Evolutionary conservation across 352 stramenopile species (phyloP), one percentile per base, ranked within the genome.

Genomic region (Lagenidium sp.): DNA sequence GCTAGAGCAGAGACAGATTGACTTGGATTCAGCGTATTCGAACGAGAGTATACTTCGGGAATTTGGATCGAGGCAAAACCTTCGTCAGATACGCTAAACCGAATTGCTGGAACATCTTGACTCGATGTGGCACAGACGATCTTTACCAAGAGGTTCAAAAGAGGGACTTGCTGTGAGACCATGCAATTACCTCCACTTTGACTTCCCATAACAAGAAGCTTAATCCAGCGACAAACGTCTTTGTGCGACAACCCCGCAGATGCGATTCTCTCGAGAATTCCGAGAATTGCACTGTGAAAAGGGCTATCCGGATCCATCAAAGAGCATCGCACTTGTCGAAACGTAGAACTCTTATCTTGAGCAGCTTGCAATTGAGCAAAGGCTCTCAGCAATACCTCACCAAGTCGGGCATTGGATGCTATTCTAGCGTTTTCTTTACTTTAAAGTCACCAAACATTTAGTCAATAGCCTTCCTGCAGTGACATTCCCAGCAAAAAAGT

Each of bases 61-160:
- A 84, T 79, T 47, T 86, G 74, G 32, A 84, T 54, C 43, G 73
- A 79, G 4, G 68, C 70, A 41, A 83, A 86, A 1, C 74, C 74
- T 29, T 84, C 74, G 12, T 26, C 57, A 6, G 68, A 76, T 8
- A 68, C 34, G 19, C 84, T 53, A 40, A 86, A 84, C 31, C 49
- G 16, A 52, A 84, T 59, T 2, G 49, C 47, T 35, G 57, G 55
- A 13, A 46, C 40, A 3, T 44, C 24, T 24, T 46, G 20, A 16
- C 22, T 21, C 11, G 35, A 26, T 5, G 24, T 21, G 11, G 24
- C 38, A 6, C 38, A 4, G 1, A 42, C 48, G 29, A 61, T 30
- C 18, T 54, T 38, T 4, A 34, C 18, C 7, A 61, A 32, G 1
- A 34, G 30, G 13, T 44, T 20, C 23, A 60, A 41, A 20, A 60